Evolutionary conservation across 2,329 filamentous ascomycete species (phyloP), one percentile per base, ranked within the genome.

Genomic region (Pseudocercospora cruenta): DNA sequence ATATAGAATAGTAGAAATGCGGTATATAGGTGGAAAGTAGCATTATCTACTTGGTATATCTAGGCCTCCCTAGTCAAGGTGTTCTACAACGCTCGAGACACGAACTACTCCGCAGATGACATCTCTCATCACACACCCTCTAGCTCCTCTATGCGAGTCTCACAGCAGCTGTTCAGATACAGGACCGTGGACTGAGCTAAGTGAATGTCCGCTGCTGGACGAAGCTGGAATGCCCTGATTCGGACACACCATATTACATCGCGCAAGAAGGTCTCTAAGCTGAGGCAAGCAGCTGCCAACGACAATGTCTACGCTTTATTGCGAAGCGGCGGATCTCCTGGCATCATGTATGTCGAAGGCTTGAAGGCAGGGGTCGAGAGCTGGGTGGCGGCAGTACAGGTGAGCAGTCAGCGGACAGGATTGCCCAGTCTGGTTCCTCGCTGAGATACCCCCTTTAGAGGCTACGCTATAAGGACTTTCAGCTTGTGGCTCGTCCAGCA

Each of bases 201-300:
- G 33, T 59, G 62, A 59, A 68, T 68, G 66, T 57, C 59, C 1
- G 22, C 43, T 36, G 36, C 55, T 31, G 10, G 59, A 57, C 66
- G 66, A 57, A 58, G 58, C 36, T 71, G 68, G 65, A 85, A 87
- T 74, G 86, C 90, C 31, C 81, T 94, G 54, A 91, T 94, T 67
- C 86, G 90, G 60, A 94, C 91, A 0, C 91, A 94, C 72, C 91
- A 94, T 77, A 93, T 94, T 74, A 93, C 90, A 3, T 93, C 90
- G 0, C 88, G 90, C 69, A 93, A 92, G 76, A 94, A 94, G 75
- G 84, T 90, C 53, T 80, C 83, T 26, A 82, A 83, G 63, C 83
- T 94, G 22, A 86, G 83, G 59, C 90, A 90, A 76, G 87, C 88
- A 1, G 88, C 89, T 6, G 82, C 86, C 33, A 82, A 85, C 55